Conservation (phyloP, 805 yeast species). For the Wickerhamomyces pijperi region DNA sequence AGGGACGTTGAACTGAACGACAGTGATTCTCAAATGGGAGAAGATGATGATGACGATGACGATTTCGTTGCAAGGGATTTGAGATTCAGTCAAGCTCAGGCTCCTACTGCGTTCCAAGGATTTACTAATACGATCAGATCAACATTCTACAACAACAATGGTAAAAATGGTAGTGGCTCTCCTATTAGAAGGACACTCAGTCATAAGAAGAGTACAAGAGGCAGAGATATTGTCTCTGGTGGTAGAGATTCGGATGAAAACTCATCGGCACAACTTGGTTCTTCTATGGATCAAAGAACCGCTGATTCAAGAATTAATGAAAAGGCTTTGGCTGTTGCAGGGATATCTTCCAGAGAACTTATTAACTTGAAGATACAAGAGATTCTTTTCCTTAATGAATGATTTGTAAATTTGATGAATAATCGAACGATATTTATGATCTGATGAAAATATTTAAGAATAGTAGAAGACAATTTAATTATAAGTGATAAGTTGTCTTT, state of each 20-base stretch:
- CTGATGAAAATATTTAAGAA: no score
- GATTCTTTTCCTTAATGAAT: constrained; percentile 17
- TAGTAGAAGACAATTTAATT: no score
- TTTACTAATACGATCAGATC: constrained; percentile 1
- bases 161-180: no score
- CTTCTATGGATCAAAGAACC: no score
- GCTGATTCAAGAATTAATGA: no score
- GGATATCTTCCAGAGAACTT: constrained; percentile 15
- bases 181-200: no score
- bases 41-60: background rate
- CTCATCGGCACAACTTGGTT: no score
- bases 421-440: no score
- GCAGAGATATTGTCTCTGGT: no score
- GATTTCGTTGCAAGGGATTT: background rate
- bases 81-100: background rate
- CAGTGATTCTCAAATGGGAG: background rate
- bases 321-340: constrained; percentile 5
- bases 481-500: no score
- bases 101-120: background rate
- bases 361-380: constrained; percentile 18
- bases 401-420: background rate
- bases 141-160: background rate
- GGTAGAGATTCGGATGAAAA: no score
- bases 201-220: no score
- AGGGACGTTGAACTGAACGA: background rate